These are phyloP conservation scores for Pestalotiopsis sp. DNA, from an alignment of 2,329 filamentous ascomycete species.

Conservation along the genomic window DNA sequence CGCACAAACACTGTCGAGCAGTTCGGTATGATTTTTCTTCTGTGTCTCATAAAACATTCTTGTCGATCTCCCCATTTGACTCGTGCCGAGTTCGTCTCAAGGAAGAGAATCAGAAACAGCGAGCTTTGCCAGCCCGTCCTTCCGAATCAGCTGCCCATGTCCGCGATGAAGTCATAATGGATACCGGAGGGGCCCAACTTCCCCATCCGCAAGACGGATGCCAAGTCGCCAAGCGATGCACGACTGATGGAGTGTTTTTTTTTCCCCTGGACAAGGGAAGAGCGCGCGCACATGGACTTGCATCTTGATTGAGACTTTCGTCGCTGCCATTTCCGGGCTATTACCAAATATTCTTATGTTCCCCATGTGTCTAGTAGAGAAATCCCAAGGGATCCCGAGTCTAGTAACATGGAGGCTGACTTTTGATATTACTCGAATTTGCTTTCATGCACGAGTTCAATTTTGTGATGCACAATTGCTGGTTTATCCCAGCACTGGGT, in stretches of 20 bases:
- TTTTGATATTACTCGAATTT: neutral
- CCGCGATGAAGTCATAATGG: slow-evolving; percentile 4
- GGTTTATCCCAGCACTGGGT: neutral
- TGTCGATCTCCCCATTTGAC: neutral
- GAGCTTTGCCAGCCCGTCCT: neutral
- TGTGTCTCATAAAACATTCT: neutral
- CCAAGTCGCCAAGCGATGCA: neutral
- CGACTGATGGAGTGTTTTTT: neutral
- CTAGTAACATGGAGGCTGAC: no score
- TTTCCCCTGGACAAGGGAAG: neutral
- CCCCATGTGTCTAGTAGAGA: no score
- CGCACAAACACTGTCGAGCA: neutral
- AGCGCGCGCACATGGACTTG: no score
- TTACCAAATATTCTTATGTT: no score
- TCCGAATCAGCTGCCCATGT: neutral
- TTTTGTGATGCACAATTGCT: neutral
- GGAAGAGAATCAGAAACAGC: neutral
- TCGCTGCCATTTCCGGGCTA: no score
- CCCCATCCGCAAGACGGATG: neutral
- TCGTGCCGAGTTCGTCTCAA: slow-evolving; percentile 5
- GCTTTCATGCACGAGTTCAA: neutral
- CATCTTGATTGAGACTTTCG: no score
- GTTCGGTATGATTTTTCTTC: neutral
- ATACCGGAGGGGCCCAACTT: neutral
- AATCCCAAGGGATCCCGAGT: no score